Percentiles rank a stretch among this genome's conserved stretches.
phyloP scores from a whole-genome alignment of 768 basidiomycete species.

The Leucogyrophana mollusca region DNA sequence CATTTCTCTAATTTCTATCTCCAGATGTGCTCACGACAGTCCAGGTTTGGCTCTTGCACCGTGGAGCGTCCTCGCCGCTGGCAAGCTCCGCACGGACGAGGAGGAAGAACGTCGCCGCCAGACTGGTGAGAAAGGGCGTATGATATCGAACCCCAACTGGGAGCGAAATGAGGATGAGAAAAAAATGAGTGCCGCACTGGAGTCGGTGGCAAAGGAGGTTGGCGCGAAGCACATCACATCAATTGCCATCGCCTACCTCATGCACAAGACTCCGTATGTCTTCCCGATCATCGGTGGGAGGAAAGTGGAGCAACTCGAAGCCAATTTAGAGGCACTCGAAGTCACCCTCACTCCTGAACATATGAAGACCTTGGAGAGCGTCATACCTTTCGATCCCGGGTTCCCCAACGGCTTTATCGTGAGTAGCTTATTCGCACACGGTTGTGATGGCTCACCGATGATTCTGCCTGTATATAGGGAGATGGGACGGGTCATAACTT shows the following conservation, averaged over 20 bases:
- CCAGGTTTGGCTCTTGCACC: constrained; percentile 40
- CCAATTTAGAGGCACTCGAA: constrained; percentile 43
- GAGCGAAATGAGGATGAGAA: constrained; percentile 42
- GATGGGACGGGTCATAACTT: constrained; percentile 1
- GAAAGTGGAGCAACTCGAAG: constrained; percentile 41
- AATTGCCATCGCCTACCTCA: constrained; percentile 44
- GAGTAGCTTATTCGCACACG: neutral
- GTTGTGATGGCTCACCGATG: neutral
- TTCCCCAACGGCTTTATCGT: constrained; percentile 28
- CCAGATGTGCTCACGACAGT: constrained; percentile 8
- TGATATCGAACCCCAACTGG: constrained; percentile 33
- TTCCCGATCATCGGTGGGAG: constrained; percentile 51
- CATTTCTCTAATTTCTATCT: constrained; percentile 5
- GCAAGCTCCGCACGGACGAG: constrained; percentile 37
- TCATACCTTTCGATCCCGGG: constrained; percentile 35
- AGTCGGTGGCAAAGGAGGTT: constrained; percentile 47
- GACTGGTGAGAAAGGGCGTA: constrained; percentile 22
- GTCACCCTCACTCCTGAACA: constrained; percentile 38
- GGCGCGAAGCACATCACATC: constrained; percentile 45
- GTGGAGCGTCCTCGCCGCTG: constrained; percentile 41
- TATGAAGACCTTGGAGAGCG: constrained; percentile 35
- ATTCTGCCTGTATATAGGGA: neutral
- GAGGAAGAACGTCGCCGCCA: constrained; percentile 30
- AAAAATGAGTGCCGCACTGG: constrained; percentile 40
- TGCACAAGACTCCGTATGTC: constrained; percentile 46